Percentiles rank a stretch among this genome's conserved stretches.
These are phyloP conservation scores for Verbascum thapsus DNA, from an alignment of 257 asterid species.

Conservation along the genomic window DNA sequence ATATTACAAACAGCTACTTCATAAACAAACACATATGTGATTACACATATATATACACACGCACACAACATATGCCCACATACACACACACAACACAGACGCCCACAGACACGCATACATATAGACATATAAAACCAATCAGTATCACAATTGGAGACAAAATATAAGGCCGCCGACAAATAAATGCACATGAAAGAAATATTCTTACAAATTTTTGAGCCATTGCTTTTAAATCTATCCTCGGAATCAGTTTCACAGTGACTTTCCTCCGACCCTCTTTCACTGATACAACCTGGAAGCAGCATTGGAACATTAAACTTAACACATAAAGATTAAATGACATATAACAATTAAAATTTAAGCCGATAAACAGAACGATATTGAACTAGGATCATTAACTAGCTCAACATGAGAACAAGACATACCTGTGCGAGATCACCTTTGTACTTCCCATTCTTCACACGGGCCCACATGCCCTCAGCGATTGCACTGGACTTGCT, in stretches of 20 bases:
- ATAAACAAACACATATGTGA: too few species aligned
- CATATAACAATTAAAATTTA: slow-evolving; percentile 8
- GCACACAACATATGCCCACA: not conserved
- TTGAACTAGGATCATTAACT: slow-evolving; percentile 20
- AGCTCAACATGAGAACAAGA: slow-evolving; percentile 22
- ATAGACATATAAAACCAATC: not conserved
- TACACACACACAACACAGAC: too few species aligned
- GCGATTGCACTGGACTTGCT: slow-evolving; percentile 64
- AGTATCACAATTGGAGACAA: not conserved
- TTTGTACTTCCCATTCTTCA: slow-evolving; percentile 90
- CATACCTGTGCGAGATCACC: slow-evolving; percentile 93
- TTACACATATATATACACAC: not conserved
- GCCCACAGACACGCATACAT: too few species aligned
- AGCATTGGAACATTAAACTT: slow-evolving; percentile 27
- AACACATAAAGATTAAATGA: slow-evolving; percentile 7
- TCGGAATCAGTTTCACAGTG: slow-evolving; percentile 82
- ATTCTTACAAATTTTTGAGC: slow-evolving; percentile 88
- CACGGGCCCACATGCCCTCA: slow-evolving; percentile 94
- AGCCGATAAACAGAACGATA: slow-evolving; percentile 5
- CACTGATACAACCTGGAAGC: slow-evolving; percentile 69
- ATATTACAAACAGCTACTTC: too few species aligned
- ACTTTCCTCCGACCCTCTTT: slow-evolving; percentile 67
- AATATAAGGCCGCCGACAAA: slow-evolving; percentile 7
- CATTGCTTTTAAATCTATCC: slow-evolving; percentile 85
- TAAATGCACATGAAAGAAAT: slow-evolving; percentile 12